A percentile compares a stretch with the other conserved stretches of the same genome.
These are phyloP conservation scores for Dendrocalamus latiflorus DNA, from an alignment of 202 grass and related monocot genomes.

Conservation along the genomic window DNA sequence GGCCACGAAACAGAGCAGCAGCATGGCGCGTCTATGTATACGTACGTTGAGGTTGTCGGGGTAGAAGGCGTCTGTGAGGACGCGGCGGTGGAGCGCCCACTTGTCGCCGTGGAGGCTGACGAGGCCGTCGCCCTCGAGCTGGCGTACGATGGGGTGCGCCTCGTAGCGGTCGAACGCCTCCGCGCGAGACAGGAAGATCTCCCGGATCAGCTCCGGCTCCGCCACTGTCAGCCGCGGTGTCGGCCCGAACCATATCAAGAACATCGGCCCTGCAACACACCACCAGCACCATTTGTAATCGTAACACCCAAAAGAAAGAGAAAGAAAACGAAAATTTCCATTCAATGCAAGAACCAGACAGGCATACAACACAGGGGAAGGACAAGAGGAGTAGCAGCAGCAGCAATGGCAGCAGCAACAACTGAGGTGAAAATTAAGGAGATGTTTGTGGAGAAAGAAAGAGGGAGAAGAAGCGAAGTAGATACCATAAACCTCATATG, in stretches of 20 bases:
- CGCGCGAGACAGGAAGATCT: slow-evolving; percentile 68
- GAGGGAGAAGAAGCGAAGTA: not conserved
- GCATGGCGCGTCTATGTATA: not conserved
- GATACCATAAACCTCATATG: slow-evolving; percentile 22
- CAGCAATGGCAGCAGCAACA: not conserved
- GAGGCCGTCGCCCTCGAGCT: slow-evolving; percentile 87
- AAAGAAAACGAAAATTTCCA: not conserved
- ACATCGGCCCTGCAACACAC: slow-evolving; percentile 50
- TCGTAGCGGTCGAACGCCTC: slow-evolving; percentile 88
- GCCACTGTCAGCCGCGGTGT: slow-evolving; percentile 71
- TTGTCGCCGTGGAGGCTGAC: slow-evolving; percentile 77
- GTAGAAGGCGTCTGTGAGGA: slow-evolving; percentile 71
- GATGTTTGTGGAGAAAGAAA: not conserved
- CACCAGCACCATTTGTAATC: not conserved
- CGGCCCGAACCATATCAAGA: slow-evolving; percentile 93
- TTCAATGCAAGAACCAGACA: slow-evolving; percentile 23
- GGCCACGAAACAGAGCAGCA: not conserved
- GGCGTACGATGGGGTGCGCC: slow-evolving; percentile 74
- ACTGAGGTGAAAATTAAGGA: slow-evolving; percentile 4
- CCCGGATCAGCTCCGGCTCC: slow-evolving; percentile 71
- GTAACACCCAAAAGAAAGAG: not conserved
- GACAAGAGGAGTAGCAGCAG: not conserved
- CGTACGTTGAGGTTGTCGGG: slow-evolving; percentile 82
- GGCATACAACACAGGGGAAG: not conserved
- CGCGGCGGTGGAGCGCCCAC: slow-evolving; percentile 84